Evolutionary conservation across 2,329 filamentous ascomycete species (phyloP), one percentile per base, ranked within the genome.

Genomic region (Aspergillus neotritici): DNA sequence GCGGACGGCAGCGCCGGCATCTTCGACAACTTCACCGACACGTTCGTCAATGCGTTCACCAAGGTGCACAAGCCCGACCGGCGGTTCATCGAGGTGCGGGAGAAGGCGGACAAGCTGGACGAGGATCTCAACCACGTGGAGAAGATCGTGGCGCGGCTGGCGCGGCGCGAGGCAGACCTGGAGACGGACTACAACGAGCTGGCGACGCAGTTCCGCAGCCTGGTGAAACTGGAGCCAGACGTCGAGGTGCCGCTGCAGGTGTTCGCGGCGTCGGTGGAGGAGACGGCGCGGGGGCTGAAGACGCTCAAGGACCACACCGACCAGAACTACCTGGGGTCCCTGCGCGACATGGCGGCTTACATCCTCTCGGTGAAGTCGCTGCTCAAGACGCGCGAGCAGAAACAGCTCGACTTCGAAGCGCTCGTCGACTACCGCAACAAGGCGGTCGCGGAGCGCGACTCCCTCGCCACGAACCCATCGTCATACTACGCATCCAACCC

Each of bases 331-430:
- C 80, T 98, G 1, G 87, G 88, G 53, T 91, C 85, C 43, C 75
- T 98, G 41, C 82, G 89, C 39, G 93, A 98, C 69, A 95, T 97
- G 90, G 87, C 94, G 57, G 85, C 89, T 17, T 98, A 97, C 68
- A 91, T 89, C 52, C 72, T 79, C n/a, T 85, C 89, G 0, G 74
- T 97, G 36, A 94, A 94, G 67, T 77, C 81, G 16, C 82, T 98
- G 4, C 81, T 98, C 51, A 94, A 94, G 66, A 87, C 87, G 1
- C 84, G 93, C 30, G 93, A 98, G 71, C 89, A 94, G 71, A 98
- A 98, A 65, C 93, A 98, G 65, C 84, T 98, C 45, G 93, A 98
- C 70, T 95, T 91, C 60, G 93, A 98, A 69, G 90, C 88, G 52
- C 77, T 98, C 29, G 94, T 89, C 21, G 91, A 97, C 63, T 97